These are phyloP conservation scores for Lentinula sp. DNA, from an alignment of 768 basidiomycete genomes.

Conservation along the genomic window DNA sequence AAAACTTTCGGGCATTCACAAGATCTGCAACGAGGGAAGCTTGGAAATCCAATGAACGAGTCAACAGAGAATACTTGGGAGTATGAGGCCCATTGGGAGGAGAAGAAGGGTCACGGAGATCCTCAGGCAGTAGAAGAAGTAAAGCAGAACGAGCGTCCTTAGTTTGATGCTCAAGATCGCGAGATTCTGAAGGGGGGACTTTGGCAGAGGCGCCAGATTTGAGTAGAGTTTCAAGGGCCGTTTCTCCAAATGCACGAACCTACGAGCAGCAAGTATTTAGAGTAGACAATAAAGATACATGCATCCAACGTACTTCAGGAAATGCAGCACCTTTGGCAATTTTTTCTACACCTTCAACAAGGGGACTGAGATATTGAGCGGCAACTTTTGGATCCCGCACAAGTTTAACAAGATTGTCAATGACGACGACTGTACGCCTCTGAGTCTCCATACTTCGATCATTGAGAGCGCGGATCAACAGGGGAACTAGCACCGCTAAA, in stretches of 20 bases:
- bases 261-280: conserved; percentile 16
- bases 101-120: conserved; percentile 33
- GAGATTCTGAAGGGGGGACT: conserved; percentile 60
- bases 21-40: conserved; percentile 76
- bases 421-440: conserved; percentile 88
- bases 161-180: conserved; percentile 64
- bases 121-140: conserved; percentile 51
- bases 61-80: conserved; percentile 53
- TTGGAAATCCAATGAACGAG: conserved; percentile 61
- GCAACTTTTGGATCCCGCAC: conserved; percentile 89
- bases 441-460: conserved; percentile 97
- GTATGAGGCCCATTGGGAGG: conserved; percentile 45
- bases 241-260: conserved; percentile 89
- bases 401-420: conserved; percentile 96
- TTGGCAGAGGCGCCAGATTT: conserved; percentile 80
- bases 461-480: conserved; percentile 85
- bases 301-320: conserved; percentile 63
- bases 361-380: conserved; percentile 78
- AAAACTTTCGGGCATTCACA: conserved; percentile 51
- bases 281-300: conserved; percentile 4
- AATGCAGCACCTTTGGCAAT: conserved; percentile 90
- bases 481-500: conserved; percentile 89
- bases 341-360: conserved; percentile 87
- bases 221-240: conserved; percentile 72
- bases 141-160: conserved; percentile 50